Conservation (phyloP, 2,329 filamentous ascomycete species). For the Aspergillus fumigatiaffinis region DNA sequence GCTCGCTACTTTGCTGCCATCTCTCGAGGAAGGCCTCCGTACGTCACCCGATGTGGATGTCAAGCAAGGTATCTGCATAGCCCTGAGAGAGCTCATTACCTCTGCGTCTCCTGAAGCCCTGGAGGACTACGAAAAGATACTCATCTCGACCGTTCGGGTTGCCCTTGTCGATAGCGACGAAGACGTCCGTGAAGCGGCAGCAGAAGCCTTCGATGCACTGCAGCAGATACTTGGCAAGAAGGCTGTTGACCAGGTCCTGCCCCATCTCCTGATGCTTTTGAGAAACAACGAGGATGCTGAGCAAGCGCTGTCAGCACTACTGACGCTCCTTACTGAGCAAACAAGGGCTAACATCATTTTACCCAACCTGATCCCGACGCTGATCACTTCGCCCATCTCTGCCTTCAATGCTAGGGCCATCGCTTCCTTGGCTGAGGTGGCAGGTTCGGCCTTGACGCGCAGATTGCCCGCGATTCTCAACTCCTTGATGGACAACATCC, state of each 20-base stretch:
- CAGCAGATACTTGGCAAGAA: slow-evolving; percentile 92
- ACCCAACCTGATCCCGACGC: slow-evolving; percentile 89
- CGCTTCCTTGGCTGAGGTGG: slow-evolving; percentile 88
- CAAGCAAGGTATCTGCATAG: slow-evolving; percentile 96
- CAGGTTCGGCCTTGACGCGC: slow-evolving; percentile 84
- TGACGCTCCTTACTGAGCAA: slow-evolving; percentile 90
- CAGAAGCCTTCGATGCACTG: slow-evolving; percentile 92
- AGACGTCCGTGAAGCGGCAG: slow-evolving; percentile 90
- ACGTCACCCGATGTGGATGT: slow-evolving; percentile 86
- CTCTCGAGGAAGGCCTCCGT: slow-evolving; percentile 85
- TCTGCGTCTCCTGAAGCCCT: slow-evolving; percentile 84
- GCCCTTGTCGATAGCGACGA: slow-evolving; percentile 85
- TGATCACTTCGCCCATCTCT: slow-evolving; percentile 85
- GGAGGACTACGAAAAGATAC: slow-evolving; percentile 89
- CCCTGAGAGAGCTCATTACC: slow-evolving; percentile 85
- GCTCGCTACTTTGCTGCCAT: slow-evolving; percentile 79
- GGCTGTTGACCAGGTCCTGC: slow-evolving; percentile 91
- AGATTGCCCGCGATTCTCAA: slow-evolving; percentile 87
- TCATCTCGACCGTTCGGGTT: slow-evolving; percentile 90
- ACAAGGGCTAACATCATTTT: slow-evolving; percentile 94
- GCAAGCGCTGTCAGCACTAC: slow-evolving; percentile 84
- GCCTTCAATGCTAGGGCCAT: slow-evolving; percentile 92
- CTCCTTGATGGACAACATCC: slow-evolving; percentile 87
- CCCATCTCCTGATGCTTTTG: slow-evolving; percentile 84
- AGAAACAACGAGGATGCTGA: slow-evolving; percentile 82